A percentile compares a stretch with the other conserved stretches of the same genome.
These are phyloP conservation scores for Trichoderma sp. DNA, from an alignment of 2,329 filamentous ascomycete genomes.

Conservation along the genomic window DNA sequence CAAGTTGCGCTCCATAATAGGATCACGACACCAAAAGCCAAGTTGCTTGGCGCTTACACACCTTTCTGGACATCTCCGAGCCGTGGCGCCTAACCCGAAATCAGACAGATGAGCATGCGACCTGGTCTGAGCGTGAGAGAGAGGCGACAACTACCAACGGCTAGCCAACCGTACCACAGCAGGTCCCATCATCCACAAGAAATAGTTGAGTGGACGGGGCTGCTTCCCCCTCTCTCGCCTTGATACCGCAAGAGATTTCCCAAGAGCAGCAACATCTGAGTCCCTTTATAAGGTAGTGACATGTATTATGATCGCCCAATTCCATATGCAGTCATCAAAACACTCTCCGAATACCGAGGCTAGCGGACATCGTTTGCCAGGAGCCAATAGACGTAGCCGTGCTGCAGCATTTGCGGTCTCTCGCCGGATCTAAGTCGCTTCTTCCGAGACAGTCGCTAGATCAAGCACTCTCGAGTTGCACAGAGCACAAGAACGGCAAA, in stretches of 20 bases:
- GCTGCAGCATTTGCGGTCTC: not conserved
- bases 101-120: not conserved
- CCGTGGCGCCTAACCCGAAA: not conserved
- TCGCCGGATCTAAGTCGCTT: conserved; percentile 5
- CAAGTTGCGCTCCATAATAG: not conserved
- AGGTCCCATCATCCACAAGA: not conserved
- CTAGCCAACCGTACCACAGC: not conserved
- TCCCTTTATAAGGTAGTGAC: not conserved
- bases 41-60: conserved; percentile 7
- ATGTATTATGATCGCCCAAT: not conserved
- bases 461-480: not conserved
- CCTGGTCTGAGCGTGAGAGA: not conserved
- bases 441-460: conserved; percentile 19
- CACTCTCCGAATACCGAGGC: conserved; percentile 5
- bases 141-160: not conserved
- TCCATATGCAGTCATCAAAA: not conserved
- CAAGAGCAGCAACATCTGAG: not conserved
- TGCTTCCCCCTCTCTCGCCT: not conserved
- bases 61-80: not conserved
- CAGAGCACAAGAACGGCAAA: not conserved
- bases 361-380: not conserved
- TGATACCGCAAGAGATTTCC: not conserved
- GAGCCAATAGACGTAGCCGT: not conserved
- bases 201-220: not conserved
- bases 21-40: conserved; percentile 7